Base-by-base conservation (phyloP, 2,329 filamentous ascomycete genomes). In the Fusarium palustre region DNA sequence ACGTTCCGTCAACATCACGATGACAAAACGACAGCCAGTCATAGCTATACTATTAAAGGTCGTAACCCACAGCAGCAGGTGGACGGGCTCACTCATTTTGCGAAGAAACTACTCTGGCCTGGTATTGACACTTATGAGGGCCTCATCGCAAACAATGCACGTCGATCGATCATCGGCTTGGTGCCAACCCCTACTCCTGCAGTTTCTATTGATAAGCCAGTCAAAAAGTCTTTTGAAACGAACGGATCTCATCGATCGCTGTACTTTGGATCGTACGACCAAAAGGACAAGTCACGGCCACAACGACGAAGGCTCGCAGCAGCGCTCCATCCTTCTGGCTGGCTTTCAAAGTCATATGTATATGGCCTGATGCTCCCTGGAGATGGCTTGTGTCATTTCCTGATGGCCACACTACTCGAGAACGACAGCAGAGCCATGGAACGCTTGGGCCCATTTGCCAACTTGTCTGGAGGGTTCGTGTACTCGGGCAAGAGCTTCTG, bases 311-410 rank as follows among this genome's bases (percentile, higher is more conserved):
- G 84, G 67, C 81, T 90, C 50, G 85, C 87, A 18, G 86, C 88
- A 3, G 85, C 85, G 2, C 79, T 90, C 24, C 85, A 89, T 64
- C 79, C 84, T 4, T 84, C 86, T 1, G 89, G 90, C 3, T 91
- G 89, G 90, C 81, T 91, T 20, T 90, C 89, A 7, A 89, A 89
- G 75, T 90, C 88, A 25, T 91, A 90, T 70, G 80, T 91, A 10
- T 91, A 88, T 34, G 89, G 89, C 0, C 76, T 91, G 45, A 84
- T 91, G 73, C 79, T 91, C 11, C 90, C 89, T 0, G 89, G 89
- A 5, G 89, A 91, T 67, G 83, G 84, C 2, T 73, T 91, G 30
- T 83, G 85, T 52, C 89, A 91, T 73, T 85, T 90, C 61, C 80
- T 91, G 46, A 91, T 91, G 83, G 86, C 88, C 3, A 88, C 89